Base-by-base conservation (phyloP, 2,329 filamentous ascomycete species). In the Alternaria ventricosa region DNA sequence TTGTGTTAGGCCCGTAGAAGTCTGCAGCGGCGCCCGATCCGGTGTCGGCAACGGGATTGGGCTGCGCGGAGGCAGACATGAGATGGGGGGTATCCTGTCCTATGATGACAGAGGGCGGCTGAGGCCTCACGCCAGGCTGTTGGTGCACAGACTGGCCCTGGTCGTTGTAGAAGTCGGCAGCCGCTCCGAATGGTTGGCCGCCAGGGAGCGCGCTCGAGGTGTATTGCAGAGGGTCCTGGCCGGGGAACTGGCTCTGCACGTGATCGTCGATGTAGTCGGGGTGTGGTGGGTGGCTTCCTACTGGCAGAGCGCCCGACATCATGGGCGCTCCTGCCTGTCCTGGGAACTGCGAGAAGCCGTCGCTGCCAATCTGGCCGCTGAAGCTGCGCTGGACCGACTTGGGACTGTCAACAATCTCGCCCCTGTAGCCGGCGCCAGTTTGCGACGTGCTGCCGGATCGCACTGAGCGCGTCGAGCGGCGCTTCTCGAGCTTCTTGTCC, bases 121-220 rank as follows among this genome's bases (percentile, higher is more conserved):
- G 76, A 7, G 86, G 83, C 46, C 88, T 82, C 11, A 88, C 81
- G n/a, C 88, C 88, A 7, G 88, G 88, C 74, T 90, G 88, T 12
- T 81, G 74, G 10, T 80, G 73, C 3, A 90, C 87, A 18, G 87
- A 89, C 72, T 89, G 81, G 11, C 88, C 88, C 69, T 87, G 84
- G 72, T 90, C 88, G 46, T 85, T 83, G 73, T 90, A 90, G 74
- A 88, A 90, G 33, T 89, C 87, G 15, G 88, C 84, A 6, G 87
- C 87, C 36, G 83, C 82, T 30, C 88, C 88, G 57, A 83, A 83
- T 20, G 82, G 81, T 44, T 71, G 70, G 33, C 71, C 69, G 43
- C 71, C 60, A 80, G 78, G 83, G 57, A 81, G 78, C 69, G 83
- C 85, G 46, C 86, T 82, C 53, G 79, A 74, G 10, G 85, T 69